Conservation (phyloP, 1,284 basidiomycete genomes). For the Trametes polyzona region DNA sequence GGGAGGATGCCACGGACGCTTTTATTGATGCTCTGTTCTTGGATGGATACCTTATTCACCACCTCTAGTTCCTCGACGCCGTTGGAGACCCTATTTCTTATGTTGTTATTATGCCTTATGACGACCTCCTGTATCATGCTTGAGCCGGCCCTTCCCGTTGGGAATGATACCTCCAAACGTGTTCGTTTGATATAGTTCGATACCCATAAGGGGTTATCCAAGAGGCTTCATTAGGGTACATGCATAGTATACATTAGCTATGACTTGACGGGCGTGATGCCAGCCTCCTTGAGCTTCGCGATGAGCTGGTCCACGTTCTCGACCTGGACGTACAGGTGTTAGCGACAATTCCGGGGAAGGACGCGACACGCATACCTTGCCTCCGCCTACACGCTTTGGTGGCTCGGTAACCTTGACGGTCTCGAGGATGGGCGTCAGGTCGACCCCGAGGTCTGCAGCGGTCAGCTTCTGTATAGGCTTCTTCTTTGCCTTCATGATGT, state of each 20-base stretch:
- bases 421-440: constrained; percentile 82
- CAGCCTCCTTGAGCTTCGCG: constrained; percentile 89
- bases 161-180: too few relatives aligned
- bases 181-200: too few relatives aligned
- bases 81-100: constrained; percentile 1
- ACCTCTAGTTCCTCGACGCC: constrained; percentile 1
- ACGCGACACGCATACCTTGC: constrained; percentile 64
- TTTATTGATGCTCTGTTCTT: neutral
- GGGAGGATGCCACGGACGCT: neutral
- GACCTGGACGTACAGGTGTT: constrained; percentile 48
- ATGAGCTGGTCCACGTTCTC: constrained; percentile 90
- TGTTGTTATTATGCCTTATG: constrained; percentile 10
- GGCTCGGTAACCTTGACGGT: constrained; percentile 93
- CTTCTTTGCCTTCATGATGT: constrained; percentile 99
- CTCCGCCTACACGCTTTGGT: constrained; percentile 88
- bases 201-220: too few relatives aligned
- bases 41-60: constrained; percentile 8
- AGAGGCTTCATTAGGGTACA: neutral
- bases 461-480: constrained; percentile 91
- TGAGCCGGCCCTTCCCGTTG: too few relatives aligned
- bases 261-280: constrained; percentile 59
- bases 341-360: neutral
- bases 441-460: constrained; percentile 82
- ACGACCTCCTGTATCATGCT: neutral
- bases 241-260: constrained; percentile 10